phyloP scores from a whole-genome alignment of 352 stramenopile species.

The Globisporangium ultimum region DNA sequence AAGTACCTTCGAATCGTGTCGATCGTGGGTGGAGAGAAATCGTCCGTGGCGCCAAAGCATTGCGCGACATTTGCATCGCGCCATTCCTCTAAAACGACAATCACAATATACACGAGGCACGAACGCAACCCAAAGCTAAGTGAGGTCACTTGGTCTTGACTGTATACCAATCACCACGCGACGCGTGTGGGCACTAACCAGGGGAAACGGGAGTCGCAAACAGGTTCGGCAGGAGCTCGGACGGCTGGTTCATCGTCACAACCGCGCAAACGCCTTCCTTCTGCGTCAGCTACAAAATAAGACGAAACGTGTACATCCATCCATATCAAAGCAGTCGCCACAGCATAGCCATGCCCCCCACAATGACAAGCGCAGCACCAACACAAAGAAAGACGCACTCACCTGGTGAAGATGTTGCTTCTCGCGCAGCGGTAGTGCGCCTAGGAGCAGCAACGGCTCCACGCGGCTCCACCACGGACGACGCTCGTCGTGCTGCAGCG shows the following conservation, averaged over 20 bases:
- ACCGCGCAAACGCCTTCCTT: constrained; percentile 53
- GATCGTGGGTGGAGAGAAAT: constrained; percentile 67
- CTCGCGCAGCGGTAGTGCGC: constrained; percentile 57
- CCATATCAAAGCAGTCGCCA: too few relatives aligned
- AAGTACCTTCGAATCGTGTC: constrained; percentile 36
- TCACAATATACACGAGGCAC: background rate
- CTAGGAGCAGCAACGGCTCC: constrained; percentile 59
- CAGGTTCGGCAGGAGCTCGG: constrained; percentile 64
- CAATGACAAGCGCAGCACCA: too few relatives aligned
- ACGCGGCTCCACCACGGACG: constrained; percentile 78
- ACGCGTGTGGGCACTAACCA: constrained; percentile 18
- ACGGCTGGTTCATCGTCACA: constrained; percentile 78
- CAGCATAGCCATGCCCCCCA: too few relatives aligned
- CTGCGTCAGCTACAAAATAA: constrained; percentile 34
- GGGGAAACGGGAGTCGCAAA: constrained; percentile 57
- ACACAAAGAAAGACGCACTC: background rate
- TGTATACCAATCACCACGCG: background rate
- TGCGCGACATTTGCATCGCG: constrained; percentile 36
- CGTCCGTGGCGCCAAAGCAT: constrained; percentile 57
- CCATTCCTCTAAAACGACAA: constrained; percentile 48
- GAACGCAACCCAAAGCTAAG: too few relatives aligned
- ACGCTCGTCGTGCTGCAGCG: constrained; percentile 31
- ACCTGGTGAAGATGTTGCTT: constrained; percentile 45
- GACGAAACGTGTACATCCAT: too few relatives aligned
- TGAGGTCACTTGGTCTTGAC: background rate